Base-by-base conservation (phyloP, 1,139 yeast genomes). In the Suhomyces bolitotheri region DNA sequence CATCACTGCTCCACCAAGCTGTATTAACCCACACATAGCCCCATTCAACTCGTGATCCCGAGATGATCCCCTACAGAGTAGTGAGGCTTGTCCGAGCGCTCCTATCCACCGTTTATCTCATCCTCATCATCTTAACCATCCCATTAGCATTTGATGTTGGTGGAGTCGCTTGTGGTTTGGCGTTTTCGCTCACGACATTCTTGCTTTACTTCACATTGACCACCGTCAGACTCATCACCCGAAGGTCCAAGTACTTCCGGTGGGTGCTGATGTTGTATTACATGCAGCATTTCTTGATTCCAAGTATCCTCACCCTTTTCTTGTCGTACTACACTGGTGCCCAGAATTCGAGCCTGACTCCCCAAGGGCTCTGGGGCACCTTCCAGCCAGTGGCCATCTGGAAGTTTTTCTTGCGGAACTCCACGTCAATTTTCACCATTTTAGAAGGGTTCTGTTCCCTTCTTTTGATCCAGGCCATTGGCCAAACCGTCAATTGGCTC, bases 141-240 rank as follows among this genome's bases (percentile, higher is more conserved):
- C 97, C 97, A 5, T 72, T 92, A 44, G 88, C 97, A n/a, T 92
- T 92, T 61, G 96, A 90, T 54, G 83, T 88, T 22, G 97, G 97
- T 11, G 97, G 97, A 1, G 74, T 82, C 20, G 74, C 79, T 38
- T 90, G 97, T 61, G 98, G 98, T 0, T 65, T 92, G 46, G 79
- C 95, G 12, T 92, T 81, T 56, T 85, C 97, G 2, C 77, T 86
- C 32, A 82, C 96, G 1, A 69, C 89, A 21, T 76, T 84, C 45
- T 58, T 71, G 33, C 62, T 84, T 39, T 89, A 88, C 60, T 81
- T 86, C 45, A 58, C 77, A 5, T 66, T 88, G 33, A 87, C 96
- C 9, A 81, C 95, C 1, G 55, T 88, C 27, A 71, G 94, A 40
- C 68, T 87, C 21, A 43, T 79, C 14, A 63, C 76, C 9, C 67